phyloP scores from a whole-genome alignment of 257 asterid species.

The Petunia secreta region DNA sequence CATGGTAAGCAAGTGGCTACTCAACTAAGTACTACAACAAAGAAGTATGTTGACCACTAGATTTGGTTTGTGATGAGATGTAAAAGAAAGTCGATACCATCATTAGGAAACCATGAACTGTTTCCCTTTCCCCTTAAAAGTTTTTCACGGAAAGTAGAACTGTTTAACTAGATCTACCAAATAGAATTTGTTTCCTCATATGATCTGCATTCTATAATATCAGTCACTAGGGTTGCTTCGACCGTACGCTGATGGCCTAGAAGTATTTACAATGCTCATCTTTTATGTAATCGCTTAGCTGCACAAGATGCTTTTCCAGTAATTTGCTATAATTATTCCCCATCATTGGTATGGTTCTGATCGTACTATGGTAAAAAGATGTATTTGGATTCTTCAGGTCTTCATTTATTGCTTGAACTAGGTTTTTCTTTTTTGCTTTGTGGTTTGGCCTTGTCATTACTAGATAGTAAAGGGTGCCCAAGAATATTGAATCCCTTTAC shows the following conservation, averaged over 20 bases:
- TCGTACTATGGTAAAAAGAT: background rate
- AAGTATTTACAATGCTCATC: background rate
- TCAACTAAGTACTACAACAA: background rate
- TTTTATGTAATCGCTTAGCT: background rate
- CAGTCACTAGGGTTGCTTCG: background rate
- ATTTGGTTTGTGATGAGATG: slow-evolving; percentile 15
- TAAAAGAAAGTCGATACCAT: slow-evolving; percentile 5
- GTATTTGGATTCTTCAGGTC: slow-evolving; percentile 16
- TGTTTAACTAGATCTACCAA: background rate
- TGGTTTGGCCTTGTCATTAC: background rate
- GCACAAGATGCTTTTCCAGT: background rate
- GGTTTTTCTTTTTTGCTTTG: background rate
- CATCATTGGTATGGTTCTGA: slow-evolving; percentile 17
- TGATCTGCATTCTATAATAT: slow-evolving; percentile 3
- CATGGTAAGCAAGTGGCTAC: slow-evolving; percentile 65
- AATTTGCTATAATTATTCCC: background rate
- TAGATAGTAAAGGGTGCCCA: background rate
- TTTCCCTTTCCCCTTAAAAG: background rate
- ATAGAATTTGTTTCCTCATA: slow-evolving; percentile 7
- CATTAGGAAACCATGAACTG: slow-evolving; percentile 17
- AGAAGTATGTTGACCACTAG: slow-evolving; percentile 9
- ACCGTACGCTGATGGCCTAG: background rate
- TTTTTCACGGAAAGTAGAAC: background rate
- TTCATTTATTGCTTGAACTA: background rate
- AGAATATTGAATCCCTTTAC: background rate